phyloP scores from a whole-genome alignment of 495 filamentous ascomycete species.

The Penicillium goetzii region DNA sequence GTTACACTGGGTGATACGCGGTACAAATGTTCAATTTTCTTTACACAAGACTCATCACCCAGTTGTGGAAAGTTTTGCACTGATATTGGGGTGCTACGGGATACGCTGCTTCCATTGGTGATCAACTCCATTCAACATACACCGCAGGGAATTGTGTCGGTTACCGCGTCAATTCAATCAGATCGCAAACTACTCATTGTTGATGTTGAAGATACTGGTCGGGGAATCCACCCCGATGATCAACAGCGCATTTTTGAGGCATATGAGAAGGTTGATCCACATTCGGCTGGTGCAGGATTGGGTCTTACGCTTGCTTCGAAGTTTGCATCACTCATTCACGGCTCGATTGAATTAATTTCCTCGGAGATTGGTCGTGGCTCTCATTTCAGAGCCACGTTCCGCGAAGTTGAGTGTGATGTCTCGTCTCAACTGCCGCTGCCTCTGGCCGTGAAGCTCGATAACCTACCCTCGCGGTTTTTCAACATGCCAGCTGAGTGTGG shows the following conservation, averaged over 20 bases:
- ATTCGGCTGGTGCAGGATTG: conserved; percentile 22
- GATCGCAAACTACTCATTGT: conserved; percentile 13
- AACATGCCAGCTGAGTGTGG: neutral
- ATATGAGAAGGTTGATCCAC: conserved; percentile 20
- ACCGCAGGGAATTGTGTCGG: conserved; percentile 9
- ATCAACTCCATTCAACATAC: conserved; percentile 23
- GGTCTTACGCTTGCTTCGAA: conserved; percentile 22
- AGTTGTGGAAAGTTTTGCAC: conserved; percentile 6
- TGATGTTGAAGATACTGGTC: conserved; percentile 22
- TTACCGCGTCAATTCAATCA: conserved; percentile 6
- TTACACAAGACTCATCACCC: conserved; percentile 11
- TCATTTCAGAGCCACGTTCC: conserved; percentile 24
- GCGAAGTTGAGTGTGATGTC: conserved; percentile 8
- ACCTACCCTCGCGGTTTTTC: conserved; percentile 11
- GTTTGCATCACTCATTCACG: conserved; percentile 21
- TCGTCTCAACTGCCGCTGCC: neutral
- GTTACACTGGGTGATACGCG: conserved; percentile 13
- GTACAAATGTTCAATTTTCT: conserved; percentile 16
- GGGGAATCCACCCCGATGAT: conserved; percentile 17
- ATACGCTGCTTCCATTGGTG: conserved; percentile 20
- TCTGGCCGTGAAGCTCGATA: neutral
- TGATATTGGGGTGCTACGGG: conserved; percentile 19
- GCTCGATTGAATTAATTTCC: conserved; percentile 18
- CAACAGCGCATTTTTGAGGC: conserved; percentile 25
- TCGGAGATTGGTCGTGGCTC: conserved; percentile 20